Evolutionary conservation across 2,329 filamentous ascomycete species (phyloP).

Genomic region (Pezicula radicicola): DNA sequence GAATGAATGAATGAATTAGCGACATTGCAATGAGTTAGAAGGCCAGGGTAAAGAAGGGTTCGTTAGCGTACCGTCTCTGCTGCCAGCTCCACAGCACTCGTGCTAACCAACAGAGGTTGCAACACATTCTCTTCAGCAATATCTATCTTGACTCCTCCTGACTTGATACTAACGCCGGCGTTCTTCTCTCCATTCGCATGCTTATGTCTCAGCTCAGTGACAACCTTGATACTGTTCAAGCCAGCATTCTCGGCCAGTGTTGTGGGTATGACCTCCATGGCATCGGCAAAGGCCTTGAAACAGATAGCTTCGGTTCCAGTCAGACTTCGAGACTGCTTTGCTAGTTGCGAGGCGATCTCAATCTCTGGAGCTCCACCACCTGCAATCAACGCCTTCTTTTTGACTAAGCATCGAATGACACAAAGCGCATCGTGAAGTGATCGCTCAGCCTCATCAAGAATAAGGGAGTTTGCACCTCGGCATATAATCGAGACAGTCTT

Average conservation of each 20-base stretch:
- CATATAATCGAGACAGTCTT: slow-evolving; percentile 95
- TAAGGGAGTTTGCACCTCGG: slow-evolving; percentile 89
- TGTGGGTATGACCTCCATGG: slow-evolving; percentile 94
- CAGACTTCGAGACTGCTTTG: slow-evolving; percentile 76
- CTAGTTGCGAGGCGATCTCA: slow-evolving; percentile 85
- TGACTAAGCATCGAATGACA: slow-evolving; percentile 94
- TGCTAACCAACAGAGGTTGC: slow-evolving; percentile 93
- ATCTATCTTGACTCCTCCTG: slow-evolving; percentile 93
- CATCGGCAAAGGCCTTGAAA: slow-evolving; percentile 98
- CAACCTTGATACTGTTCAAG: slow-evolving; percentile 97
- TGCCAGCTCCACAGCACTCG: slow-evolving; percentile 93
- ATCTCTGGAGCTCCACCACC: slow-evolving; percentile 96
- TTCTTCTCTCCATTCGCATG: slow-evolving; percentile 95
- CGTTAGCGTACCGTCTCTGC: slow-evolving; percentile 86
- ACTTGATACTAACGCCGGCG: slow-evolving; percentile 97
- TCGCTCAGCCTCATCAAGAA: slow-evolving; percentile 95
- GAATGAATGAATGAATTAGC: not conserved
- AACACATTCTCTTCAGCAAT: slow-evolving; percentile 96
- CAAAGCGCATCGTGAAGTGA: slow-evolving; percentile 96
- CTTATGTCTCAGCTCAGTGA: slow-evolving; percentile 89
- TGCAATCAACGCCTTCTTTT: slow-evolving; percentile 99
- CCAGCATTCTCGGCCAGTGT: slow-evolving; percentile 97
- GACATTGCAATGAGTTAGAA: not conserved
- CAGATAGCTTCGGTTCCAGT: slow-evolving; percentile 94
- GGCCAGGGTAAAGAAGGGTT: not conserved